Conservation (phyloP, 1,284 basidiomycete genomes). For the Cutaneotrichosporon mucoides region DNA sequence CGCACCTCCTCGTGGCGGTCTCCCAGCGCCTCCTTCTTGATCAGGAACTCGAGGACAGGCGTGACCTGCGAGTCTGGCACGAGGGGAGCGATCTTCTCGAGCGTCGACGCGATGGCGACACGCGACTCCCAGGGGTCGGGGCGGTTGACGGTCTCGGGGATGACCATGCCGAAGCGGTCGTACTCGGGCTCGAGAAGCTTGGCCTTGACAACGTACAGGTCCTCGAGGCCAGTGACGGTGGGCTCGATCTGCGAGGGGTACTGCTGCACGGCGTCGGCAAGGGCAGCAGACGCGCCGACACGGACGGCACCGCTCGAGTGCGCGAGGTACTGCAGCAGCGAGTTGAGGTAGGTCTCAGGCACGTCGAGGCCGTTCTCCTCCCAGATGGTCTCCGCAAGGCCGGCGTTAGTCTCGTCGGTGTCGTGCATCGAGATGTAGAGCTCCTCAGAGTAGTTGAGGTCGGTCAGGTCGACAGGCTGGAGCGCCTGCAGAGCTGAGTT, state of each 20-base stretch:
- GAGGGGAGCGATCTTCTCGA: constrained; percentile 65
- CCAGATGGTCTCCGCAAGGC: constrained; percentile 80
- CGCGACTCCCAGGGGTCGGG: constrained; percentile 86
- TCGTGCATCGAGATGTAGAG: constrained; percentile 90
- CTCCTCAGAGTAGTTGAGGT: constrained; percentile 85
- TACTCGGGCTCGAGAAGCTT: constrained; percentile 84
- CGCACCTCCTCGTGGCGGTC: constrained; percentile 80
- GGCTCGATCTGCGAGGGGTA: constrained; percentile 65
- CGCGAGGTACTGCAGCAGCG: constrained; percentile 66
- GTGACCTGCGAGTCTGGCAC: constrained; percentile 66
- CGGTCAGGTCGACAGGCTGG: constrained; percentile 90
- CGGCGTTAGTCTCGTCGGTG: constrained; percentile 83
- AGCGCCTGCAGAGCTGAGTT: constrained; percentile 88
- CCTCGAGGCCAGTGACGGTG: constrained; percentile 57
- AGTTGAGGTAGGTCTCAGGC: constrained; percentile 64
- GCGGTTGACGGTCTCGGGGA: constrained; percentile 80
- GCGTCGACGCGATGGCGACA: constrained; percentile 67
- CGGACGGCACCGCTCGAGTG: constrained; percentile 82
- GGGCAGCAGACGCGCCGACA: constrained; percentile 63
- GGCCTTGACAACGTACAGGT: constrained; percentile 81
- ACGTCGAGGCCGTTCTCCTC: constrained; percentile 95
- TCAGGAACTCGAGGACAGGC: constrained; percentile 82
- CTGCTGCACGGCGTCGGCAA: constrained; percentile 71
- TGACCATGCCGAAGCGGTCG: constrained; percentile 90
- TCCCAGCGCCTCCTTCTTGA: constrained; percentile 78